phyloP scores from a whole-genome alignment of 257 asterid genomes.

The Oldenlandia corymbosa region DNA sequence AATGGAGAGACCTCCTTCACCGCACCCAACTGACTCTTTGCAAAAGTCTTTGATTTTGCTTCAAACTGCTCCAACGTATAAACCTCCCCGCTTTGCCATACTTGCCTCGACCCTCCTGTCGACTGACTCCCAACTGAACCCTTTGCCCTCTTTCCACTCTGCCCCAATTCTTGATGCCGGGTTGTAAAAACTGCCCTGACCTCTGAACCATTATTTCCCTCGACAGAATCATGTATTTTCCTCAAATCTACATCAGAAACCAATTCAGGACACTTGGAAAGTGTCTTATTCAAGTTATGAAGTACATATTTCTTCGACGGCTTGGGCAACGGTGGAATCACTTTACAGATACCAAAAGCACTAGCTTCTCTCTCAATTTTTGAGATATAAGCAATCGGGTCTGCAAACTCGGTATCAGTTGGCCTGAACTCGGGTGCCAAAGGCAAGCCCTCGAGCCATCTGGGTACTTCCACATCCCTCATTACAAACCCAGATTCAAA shows the following conservation, averaged over 20 bases:
- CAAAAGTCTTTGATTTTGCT: constrained; percentile 69
- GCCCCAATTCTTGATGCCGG: constrained; percentile 87
- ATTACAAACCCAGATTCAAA: constrained; percentile 33
- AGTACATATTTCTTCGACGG: constrained; percentile 84
- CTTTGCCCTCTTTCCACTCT: constrained; percentile 48
- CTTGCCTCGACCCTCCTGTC: constrained; percentile 58
- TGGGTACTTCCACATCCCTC: constrained; percentile 75
- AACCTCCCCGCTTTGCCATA: constrained; percentile 97
- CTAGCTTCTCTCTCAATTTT: constrained; percentile 95
- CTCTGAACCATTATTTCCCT: constrained; percentile 36
- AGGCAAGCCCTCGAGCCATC: constrained; percentile 88
- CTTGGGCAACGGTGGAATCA: constrained; percentile 88
- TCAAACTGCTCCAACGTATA: constrained; percentile 91
- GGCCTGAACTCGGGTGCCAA: constrained; percentile 97
- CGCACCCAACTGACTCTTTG: constrained; percentile 60
- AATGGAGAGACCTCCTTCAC: constrained; percentile 78
- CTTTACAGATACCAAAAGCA: constrained; percentile 92
- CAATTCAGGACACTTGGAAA: constrained; percentile 76
- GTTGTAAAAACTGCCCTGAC: constrained; percentile 80
- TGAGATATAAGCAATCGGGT: constrained; percentile 94
- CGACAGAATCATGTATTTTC: constrained; percentile 24
- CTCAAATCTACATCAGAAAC: constrained; percentile 41
- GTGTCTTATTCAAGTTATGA: constrained; percentile 75
- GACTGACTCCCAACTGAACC: constrained; percentile 32
- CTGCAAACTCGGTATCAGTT: constrained; percentile 93